These are phyloP conservation scores for Fusarium proliferatum DNA, from an alignment of 2,329 filamentous ascomycete genomes.

Conservation along the genomic window DNA sequence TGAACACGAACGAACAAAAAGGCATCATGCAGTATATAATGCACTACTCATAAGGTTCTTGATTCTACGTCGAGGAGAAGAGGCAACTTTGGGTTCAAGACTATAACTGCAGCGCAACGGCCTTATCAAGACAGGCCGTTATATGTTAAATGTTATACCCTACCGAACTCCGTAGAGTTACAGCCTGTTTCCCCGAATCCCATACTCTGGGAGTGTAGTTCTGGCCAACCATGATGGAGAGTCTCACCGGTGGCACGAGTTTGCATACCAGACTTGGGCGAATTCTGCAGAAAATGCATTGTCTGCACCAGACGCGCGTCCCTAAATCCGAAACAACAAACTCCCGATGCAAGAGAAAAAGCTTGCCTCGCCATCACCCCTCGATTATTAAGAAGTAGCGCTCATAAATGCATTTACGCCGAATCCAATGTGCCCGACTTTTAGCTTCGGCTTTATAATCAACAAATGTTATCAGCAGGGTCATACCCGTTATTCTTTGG, in stretches of 20 bases:
- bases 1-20: slow-evolving; percentile 34
- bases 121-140: background rate
- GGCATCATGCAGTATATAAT: slow-evolving; percentile 1
- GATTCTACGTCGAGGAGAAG: background rate
- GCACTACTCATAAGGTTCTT: background rate
- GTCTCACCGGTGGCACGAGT: slow-evolving; percentile 35
- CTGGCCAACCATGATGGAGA: slow-evolving; percentile 24
- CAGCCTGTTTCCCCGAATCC: slow-evolving; percentile 10
- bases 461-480: slow-evolving; percentile 7
- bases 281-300: slow-evolving; percentile 23
- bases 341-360: slow-evolving; percentile 13
- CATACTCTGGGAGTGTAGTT: slow-evolving; percentile 6
- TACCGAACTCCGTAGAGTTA: slow-evolving; percentile 13
- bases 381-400: slow-evolving; percentile 5
- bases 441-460: slow-evolving; percentile 8
- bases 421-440: background rate
- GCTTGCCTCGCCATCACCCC: slow-evolving; percentile 9
- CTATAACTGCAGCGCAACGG: background rate
- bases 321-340: slow-evolving; percentile 34
- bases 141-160: slow-evolving; percentile 1
- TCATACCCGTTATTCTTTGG: slow-evolving; percentile 3
- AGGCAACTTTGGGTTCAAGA: background rate
- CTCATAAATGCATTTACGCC: background rate
- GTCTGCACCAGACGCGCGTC: slow-evolving; percentile 37
- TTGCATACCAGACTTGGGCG: slow-evolving; percentile 38